phyloP scores from a whole-genome alignment of 352 stramenopile genomes.

The Sclerospora graminicola region DNA sequence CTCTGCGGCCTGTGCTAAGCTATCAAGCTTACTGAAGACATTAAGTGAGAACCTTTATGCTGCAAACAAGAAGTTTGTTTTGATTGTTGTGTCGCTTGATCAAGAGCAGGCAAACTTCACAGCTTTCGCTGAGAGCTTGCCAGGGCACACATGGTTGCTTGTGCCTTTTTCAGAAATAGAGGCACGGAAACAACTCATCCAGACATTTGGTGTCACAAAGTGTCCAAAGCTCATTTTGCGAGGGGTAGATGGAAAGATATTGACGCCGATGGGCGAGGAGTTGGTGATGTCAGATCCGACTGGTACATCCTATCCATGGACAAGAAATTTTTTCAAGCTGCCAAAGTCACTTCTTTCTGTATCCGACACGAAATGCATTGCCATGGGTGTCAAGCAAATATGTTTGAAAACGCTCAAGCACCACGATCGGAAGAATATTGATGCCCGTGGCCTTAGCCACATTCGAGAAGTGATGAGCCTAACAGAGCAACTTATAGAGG shows the following conservation, averaged over 20 bases:
- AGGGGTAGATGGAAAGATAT: constrained; percentile 34
- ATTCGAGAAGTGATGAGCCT: constrained; percentile 47
- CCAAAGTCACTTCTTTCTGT: constrained; percentile 36
- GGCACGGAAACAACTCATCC: constrained; percentile 52
- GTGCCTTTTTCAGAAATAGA: constrained; percentile 69
- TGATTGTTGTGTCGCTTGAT: constrained; percentile 76
- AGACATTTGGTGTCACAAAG: constrained; percentile 47
- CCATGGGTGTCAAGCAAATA: constrained; percentile 64
- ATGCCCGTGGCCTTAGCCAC: constrained; percentile 22
- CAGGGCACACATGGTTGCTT: constrained; percentile 47
- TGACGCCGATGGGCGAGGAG: constrained; percentile 65
- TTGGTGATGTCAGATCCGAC: constrained; percentile 52
- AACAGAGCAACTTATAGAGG: constrained; percentile 35
- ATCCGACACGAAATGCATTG: constrained; percentile 53
- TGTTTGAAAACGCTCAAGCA: constrained; percentile 63
- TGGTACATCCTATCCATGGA: constrained; percentile 60
- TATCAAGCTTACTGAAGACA: constrained; percentile 38
- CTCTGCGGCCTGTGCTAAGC: constrained; percentile 34
- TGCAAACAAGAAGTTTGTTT: constrained; percentile 36
- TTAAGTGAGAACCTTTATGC: constrained; percentile 38
- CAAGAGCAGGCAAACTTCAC: constrained; percentile 48
- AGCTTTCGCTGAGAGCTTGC: constrained; percentile 41
- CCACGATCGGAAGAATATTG: constrained; percentile 32
- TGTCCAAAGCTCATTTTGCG: constrained; percentile 59
- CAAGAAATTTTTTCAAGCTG: constrained; percentile 34